Evolutionary conservation across 108 stramenopile species (phyloP).

Genomic region (Licmophora abbreviata): DNA sequence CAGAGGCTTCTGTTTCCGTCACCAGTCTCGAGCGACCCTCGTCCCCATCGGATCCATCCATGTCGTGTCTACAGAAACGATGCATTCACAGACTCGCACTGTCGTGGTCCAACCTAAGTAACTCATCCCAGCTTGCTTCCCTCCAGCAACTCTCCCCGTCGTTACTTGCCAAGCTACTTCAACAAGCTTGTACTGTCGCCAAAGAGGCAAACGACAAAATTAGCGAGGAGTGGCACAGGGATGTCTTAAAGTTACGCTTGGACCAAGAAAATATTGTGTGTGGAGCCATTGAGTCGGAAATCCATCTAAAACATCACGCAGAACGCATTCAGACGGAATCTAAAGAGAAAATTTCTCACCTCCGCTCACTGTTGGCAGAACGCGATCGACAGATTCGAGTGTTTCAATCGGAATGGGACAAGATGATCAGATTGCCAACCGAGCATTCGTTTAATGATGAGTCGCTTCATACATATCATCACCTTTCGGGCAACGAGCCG

Average conservation of each 20-base stretch:
- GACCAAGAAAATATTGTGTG: neutral
- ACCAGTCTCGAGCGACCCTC: neutral
- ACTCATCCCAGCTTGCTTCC: neutral
- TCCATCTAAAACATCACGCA: neutral
- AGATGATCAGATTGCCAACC: neutral
- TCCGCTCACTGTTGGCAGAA: neutral
- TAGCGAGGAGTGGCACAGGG: neutral
- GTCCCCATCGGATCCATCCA: neutral
- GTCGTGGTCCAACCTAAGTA: conserved; percentile 20
- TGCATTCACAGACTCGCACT: conserved; percentile 15
- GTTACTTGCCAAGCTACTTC: neutral
- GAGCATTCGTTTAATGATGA: neutral
- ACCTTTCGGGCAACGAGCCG: conserved; percentile 6
- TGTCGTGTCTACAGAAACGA: conserved; percentile 13
- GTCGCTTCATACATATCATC: conserved; percentile 4
- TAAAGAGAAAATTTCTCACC: conserved; percentile 3
- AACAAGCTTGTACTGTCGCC: conserved; percentile 1
- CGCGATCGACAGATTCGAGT: conserved; percentile 3
- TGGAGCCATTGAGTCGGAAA: neutral
- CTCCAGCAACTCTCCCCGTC: neutral
- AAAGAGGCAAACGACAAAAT: too few relatives aligned
- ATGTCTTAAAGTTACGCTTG: neutral
- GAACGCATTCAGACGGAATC: neutral
- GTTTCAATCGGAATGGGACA: neutral
- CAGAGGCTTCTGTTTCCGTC: conserved; percentile 4